Percentiles rank a stretch among this genome's conserved stretches.
These are phyloP conservation scores for Gossypium longicalyx DNA, from an alignment of 345 rosid genomes.

Conservation along the genomic window DNA sequence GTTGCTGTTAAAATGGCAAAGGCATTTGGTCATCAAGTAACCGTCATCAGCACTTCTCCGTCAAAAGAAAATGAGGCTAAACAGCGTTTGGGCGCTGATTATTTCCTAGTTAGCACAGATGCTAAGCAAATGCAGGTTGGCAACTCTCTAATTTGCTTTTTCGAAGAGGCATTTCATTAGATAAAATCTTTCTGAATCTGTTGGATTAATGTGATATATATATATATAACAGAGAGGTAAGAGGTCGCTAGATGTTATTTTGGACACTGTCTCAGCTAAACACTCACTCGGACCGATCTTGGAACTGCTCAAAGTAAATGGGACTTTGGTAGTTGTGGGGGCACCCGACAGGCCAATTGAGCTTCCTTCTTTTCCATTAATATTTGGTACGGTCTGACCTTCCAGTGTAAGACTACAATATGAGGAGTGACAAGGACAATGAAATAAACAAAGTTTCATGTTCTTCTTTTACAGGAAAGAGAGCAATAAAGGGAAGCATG, in stretches of 20 bases:
- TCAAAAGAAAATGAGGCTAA: conserved; percentile 49
- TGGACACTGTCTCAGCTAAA: conserved; percentile 55
- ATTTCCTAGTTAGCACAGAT: conserved; percentile 46
- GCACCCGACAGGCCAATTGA: conserved; percentile 48
- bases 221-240: conserved; percentile 28
- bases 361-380: conserved; percentile 52
- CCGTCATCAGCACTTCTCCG: conserved; percentile 59
- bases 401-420: background rate
- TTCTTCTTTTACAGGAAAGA: conserved; percentile 32
- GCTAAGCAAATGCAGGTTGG: conserved; percentile 46
- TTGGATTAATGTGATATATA: background rate
- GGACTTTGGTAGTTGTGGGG: conserved; percentile 41
- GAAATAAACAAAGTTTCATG: background rate
- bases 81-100: conserved; percentile 49
- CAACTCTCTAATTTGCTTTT: background rate
- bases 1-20: conserved; percentile 52
- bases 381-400: conserved; percentile 32
- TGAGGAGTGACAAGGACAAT: background rate
- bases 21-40: conserved; percentile 55
- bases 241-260: conserved; percentile 43
- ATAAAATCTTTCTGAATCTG: background rate
- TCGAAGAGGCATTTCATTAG: background rate
- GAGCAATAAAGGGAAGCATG: conserved; percentile 51
- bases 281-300: conserved; percentile 46
- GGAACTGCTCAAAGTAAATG: conserved; percentile 49